Evolutionary conservation across 2,329 filamentous ascomycete species (phyloP).

Genomic region (Onygena corvina): DNA sequence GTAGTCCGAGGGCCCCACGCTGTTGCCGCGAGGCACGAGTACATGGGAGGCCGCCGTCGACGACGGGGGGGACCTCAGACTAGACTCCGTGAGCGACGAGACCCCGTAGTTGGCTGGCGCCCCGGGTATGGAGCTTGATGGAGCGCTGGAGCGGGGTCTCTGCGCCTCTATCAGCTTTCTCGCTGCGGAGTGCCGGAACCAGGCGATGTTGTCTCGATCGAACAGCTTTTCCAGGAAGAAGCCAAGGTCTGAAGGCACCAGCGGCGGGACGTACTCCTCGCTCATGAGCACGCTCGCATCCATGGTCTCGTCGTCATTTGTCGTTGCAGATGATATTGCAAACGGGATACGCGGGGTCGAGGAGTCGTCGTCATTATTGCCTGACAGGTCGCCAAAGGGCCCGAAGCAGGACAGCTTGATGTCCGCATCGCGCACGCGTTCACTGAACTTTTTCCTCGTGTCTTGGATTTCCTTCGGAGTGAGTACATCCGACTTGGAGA

Average conservation of each 20-base stretch:
- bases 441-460: constrained; percentile 44
- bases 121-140: constrained; percentile 10
- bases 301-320: constrained; percentile 67
- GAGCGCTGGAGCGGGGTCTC: constrained; percentile 18
- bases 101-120: constrained; percentile 18
- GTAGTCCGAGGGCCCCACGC: constrained; percentile 37
- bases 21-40: constrained; percentile 16
- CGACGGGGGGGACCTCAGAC: constrained; percentile 18
- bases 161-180: constrained; percentile 70
- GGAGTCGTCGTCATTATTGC: constrained; percentile 18
- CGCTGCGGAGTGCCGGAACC: constrained; percentile 70
- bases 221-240: constrained; percentile 63
- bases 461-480: constrained; percentile 44
- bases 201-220: constrained; percentile 62
- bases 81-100: constrained; percentile 23
- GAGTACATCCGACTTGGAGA: constrained; percentile 64
- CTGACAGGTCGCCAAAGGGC: constrained; percentile 22
- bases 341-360: constrained; percentile 44
- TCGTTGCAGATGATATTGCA: constrained; percentile 62
- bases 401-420: constrained; percentile 59
- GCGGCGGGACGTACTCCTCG: constrained; percentile 72
- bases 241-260: constrained; percentile 61
- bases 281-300: constrained; percentile 91
- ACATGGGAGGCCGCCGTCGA: constrained; percentile 21
- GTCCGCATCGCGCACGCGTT: constrained; percentile 32